Base-by-base conservation (phyloP, 2,329 filamentous ascomycete species). In the Cladosporium velox region DNA sequence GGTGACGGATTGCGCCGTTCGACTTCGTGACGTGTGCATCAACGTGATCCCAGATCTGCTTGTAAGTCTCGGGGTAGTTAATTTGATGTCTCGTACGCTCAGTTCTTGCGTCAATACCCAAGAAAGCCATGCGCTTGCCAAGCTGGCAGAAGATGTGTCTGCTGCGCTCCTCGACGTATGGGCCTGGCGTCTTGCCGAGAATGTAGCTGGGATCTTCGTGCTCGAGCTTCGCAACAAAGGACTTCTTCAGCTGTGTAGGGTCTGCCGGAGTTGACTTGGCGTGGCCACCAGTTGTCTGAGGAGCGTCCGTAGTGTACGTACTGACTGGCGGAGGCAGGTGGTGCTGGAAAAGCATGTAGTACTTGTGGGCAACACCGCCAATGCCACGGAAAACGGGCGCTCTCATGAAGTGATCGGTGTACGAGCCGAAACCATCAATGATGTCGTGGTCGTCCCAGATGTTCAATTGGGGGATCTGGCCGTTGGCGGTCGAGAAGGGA, bases 61-160 rank as follows among this genome's bases (percentile, higher is more conserved):
- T 75, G 80, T 90, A 78, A 77, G 93, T 80, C 78, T 90, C 79
- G 66, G 82, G 77, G 73, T 97, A 97, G 81, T 97, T 97, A 79
- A 98, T 88, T 79, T 97, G 93, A 74, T 96, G 92, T 44, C 94
- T 88, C 10, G 94, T 97, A 28, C 93, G 91, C 85, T 89, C 85
- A n/a, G 85, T 87, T 15, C 86, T 83, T 11, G 85, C 85, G 76
- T 88, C 85, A 72, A 86, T 80, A 76, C 88, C 86, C 60, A 85
- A 74, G 73, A 87, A 87, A 44, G 88, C 85, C 72, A 91, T 88
- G 11, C 90, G 84, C 67, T 84, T 85, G 49, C 87, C 87, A 4
- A 90, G 81, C 64, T 87, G 86, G 77, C 86, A 87, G 77, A 87
- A 89, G 67, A 90, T 79, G 74, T 79, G 88, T 59, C 86, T 80